phyloP scores from a whole-genome alignment of 768 basidiomycete genomes.

The Mycena olivaceomarginata region DNA sequence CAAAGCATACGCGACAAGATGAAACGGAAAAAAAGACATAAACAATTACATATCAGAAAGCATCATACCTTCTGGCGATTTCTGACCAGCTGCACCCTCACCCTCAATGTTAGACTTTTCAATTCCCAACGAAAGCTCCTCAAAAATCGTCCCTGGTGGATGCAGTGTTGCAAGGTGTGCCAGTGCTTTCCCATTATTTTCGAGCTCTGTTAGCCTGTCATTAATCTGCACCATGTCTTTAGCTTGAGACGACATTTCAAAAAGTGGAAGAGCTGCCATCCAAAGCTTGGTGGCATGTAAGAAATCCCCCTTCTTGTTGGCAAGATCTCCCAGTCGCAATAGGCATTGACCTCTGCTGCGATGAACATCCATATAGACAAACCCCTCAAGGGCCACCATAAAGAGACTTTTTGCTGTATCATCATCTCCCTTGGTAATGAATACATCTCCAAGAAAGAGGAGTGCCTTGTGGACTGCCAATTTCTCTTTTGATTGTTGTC shows the following conservation, averaged over 20 bases:
- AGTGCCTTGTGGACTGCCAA: neutral
- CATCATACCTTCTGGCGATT: too few species aligned
- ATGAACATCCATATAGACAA: conserved; percentile 14
- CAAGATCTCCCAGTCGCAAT: conserved; percentile 5
- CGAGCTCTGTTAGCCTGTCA: neutral
- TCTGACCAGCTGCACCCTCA: too few species aligned
- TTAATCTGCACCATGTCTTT: neutral
- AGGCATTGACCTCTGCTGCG: conserved; percentile 6
- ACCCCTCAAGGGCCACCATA: neutral
- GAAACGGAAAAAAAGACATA: too few species aligned
- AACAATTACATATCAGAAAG: too few species aligned
- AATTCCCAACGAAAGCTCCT: too few species aligned
- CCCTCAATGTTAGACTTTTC: too few species aligned
- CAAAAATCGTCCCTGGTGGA: too few species aligned
- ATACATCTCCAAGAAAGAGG: neutral
- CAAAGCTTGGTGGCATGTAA: neutral
- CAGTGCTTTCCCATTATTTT: too few species aligned
- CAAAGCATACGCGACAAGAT: too few species aligned
- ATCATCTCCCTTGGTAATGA: neutral
- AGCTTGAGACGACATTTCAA: neutral
- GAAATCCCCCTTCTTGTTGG: neutral
- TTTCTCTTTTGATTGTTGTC: neutral
- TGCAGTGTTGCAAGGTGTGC: too few species aligned
- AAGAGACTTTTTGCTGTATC: neutral
- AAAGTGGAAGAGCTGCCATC: conserved; percentile 7